These are phyloP conservation scores for Neonectria punicea DNA, from an alignment of 2,329 filamentous ascomycete genomes.

Conservation along the genomic window DNA sequence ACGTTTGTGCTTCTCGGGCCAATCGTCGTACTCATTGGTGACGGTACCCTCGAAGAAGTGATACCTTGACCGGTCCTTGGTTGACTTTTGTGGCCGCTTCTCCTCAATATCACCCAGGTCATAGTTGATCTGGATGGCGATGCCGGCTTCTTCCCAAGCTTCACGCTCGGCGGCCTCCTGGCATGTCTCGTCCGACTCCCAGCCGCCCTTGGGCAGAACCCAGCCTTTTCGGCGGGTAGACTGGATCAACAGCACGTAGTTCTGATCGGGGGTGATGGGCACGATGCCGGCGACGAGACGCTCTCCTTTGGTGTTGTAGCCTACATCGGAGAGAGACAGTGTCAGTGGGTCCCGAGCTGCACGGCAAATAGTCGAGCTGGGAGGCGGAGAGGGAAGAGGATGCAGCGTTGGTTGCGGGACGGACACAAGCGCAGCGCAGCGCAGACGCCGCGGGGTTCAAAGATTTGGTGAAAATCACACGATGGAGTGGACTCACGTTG, in stretches of 20 bases:
- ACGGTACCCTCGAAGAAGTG: constrained; percentile 92
- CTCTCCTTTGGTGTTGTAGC: constrained; percentile 92
- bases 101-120: constrained; percentile 90
- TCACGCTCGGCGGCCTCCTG: constrained; percentile 87
- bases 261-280: constrained; percentile 85
- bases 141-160: constrained; percentile 98
- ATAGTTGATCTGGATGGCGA: constrained; percentile 83
- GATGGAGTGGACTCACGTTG: constrained; percentile 73
- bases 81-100: constrained; percentile 79
- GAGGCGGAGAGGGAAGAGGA: neutral
- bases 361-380: constrained; percentile 13
- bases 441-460: constrained; percentile 16
- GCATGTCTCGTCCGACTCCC: constrained; percentile 93
- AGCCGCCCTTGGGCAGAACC: constrained; percentile 97
- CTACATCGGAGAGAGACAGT: constrained; percentile 59
- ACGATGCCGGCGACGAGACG: constrained; percentile 95
- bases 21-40: constrained; percentile 82
- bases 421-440: constrained; percentile 7
- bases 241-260: constrained; percentile 91
- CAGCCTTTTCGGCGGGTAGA: constrained; percentile 90
- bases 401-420: constrained; percentile 26
- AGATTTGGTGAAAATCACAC: constrained; percentile 18
- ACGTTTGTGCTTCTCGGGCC: constrained; percentile 95
- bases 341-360: constrained; percentile 31
- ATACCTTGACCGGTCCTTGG: constrained; percentile 73